Evolutionary conservation across 805 yeast species (phyloP).

Genomic region (Teunomyces tritomae): DNA sequence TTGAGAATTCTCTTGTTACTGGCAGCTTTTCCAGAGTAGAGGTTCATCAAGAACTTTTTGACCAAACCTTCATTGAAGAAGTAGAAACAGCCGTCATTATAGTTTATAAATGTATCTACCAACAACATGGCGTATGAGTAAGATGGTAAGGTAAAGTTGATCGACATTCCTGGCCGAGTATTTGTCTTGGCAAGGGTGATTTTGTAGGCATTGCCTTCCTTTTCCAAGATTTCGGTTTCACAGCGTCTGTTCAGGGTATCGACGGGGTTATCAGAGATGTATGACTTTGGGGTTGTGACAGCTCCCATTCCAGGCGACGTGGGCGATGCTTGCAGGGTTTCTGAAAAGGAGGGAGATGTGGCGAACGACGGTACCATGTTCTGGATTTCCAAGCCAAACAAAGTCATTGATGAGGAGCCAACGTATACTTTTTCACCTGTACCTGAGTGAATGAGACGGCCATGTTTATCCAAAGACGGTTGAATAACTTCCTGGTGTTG

Average conservation of each 20-base stretch:
- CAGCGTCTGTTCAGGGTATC: conserved; percentile 17
- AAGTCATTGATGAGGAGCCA: conserved; percentile 81
- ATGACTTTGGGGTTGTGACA: conserved; percentile 7
- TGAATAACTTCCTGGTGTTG: conserved; percentile 53
- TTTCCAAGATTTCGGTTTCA: conserved; percentile 61
- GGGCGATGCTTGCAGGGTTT: conserved; percentile 6
- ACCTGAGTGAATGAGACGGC: conserved; percentile 68
- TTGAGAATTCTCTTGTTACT: conserved; percentile 38
- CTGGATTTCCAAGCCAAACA: conserved; percentile 75
- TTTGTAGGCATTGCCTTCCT: conserved; percentile 74
- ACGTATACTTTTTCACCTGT: conserved; percentile 75
- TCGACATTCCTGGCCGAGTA: conserved; percentile 64
- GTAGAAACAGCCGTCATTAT: conserved; percentile 82
- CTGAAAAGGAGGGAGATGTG: conserved; percentile 12
- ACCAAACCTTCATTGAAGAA: conserved; percentile 81
- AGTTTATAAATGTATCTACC: conserved; percentile 73
- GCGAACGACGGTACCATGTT: conserved; percentile 48
- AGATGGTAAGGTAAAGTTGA: conserved; percentile 71
- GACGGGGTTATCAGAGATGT: neutral
- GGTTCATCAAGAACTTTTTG: conserved; percentile 59
- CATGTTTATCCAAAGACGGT: conserved; percentile 68
- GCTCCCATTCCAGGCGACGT: conserved; percentile 10
- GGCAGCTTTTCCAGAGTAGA: conserved; percentile 51
- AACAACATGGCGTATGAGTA: conserved; percentile 72
- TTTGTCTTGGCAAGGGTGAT: conserved; percentile 67